Percentiles rank a stretch among this genome's conserved stretches.
Conservation (phyloP, 2,329 filamentous ascomycete genomes). For the Penicillium sp. region DNA sequence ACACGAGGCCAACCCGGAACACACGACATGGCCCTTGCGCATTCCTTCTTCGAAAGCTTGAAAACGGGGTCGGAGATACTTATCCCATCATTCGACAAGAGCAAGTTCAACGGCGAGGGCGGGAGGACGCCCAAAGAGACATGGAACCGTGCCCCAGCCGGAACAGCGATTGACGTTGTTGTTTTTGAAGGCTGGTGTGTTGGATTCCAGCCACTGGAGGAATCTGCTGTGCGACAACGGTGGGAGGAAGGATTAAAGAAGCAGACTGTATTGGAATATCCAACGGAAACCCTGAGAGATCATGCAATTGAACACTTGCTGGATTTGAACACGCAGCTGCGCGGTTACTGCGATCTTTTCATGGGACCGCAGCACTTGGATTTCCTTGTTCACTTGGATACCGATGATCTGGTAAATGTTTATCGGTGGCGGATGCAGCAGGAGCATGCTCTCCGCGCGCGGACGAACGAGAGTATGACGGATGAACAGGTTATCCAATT, state of each 20-base stretch:
- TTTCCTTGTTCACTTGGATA: slow-evolving; percentile 19
- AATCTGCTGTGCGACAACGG: neutral
- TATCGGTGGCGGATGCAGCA: slow-evolving; percentile 20
- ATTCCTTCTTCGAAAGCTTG: slow-evolving; percentile 14
- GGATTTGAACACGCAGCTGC: slow-evolving; percentile 10
- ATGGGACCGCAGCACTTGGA: slow-evolving; percentile 19
- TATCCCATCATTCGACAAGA: slow-evolving; percentile 21
- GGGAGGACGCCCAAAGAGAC: slow-evolving; percentile 9
- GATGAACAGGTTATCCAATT: slow-evolving; percentile 20
- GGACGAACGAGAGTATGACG: slow-evolving; percentile 12
- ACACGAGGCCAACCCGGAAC: slow-evolving; percentile 20
- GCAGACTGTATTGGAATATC: neutral
- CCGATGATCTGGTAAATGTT: slow-evolving; percentile 16
- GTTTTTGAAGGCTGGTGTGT: slow-evolving; percentile 22
- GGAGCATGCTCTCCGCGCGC: slow-evolving; percentile 15
- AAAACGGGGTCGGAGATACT: neutral
- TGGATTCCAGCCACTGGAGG: slow-evolving; percentile 15
- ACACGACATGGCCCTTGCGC: slow-evolving; percentile 14
- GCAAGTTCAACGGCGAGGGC: slow-evolving; percentile 19
- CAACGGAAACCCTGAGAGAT: slow-evolving; percentile 13
- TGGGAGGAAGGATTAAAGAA: slow-evolving; percentile 4
- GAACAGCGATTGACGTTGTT: slow-evolving; percentile 13
- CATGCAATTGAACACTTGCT: slow-evolving; percentile 15
- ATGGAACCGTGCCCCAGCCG: slow-evolving; percentile 11
- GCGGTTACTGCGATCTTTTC: slow-evolving; percentile 14